Percentiles rank a stretch among this genome's conserved stretches.
Evolutionary conservation across 768 basidiomycete species (phyloP).

Genomic region (Grammothele lineata): DNA sequence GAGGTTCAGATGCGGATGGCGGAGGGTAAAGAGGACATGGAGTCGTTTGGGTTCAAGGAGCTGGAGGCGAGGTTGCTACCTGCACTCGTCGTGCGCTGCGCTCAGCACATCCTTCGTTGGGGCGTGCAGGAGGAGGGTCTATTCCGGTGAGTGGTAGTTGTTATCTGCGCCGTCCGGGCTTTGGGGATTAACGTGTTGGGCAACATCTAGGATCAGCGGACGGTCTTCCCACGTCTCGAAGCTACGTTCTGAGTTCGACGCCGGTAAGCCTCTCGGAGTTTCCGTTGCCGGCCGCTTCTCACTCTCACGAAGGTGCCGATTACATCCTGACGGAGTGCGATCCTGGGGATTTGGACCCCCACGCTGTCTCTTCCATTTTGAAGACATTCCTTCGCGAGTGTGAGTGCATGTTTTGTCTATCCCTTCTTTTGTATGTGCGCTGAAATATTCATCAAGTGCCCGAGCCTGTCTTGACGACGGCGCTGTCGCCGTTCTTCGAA

Average conservation of each 20-base stretch:
- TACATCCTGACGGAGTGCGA: constrained; percentile 74
- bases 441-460: constrained; percentile 55
- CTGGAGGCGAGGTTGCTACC: constrained; percentile 45
- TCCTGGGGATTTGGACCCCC: constrained; percentile 89
- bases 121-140: constrained; percentile 84
- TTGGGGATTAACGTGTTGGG: too few species aligned
- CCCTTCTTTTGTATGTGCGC: too few species aligned
- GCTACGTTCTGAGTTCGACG: constrained; percentile 78
- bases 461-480: constrained; percentile 75
- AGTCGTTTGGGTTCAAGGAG: constrained; percentile 11
- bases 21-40: constrained; percentile 5
- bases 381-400: constrained; percentile 91
- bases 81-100: constrained; percentile 76
- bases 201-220: constrained; percentile 63
- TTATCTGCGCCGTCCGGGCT: neutral
- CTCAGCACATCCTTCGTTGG: constrained; percentile 78
- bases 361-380: constrained; percentile 90
- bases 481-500: constrained; percentile 73
- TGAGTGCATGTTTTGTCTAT: constrained; percentile 40
- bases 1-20: constrained; percentile 13
- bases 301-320: constrained; percentile 63
- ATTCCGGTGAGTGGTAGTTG: constrained; percentile 56
- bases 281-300: too few species aligned
- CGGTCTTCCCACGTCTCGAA: constrained; percentile 75
- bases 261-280: constrained; percentile 41